Conservation (phyloP, 331 rosid genomes). For the Phaseolus coccineus region DNA sequence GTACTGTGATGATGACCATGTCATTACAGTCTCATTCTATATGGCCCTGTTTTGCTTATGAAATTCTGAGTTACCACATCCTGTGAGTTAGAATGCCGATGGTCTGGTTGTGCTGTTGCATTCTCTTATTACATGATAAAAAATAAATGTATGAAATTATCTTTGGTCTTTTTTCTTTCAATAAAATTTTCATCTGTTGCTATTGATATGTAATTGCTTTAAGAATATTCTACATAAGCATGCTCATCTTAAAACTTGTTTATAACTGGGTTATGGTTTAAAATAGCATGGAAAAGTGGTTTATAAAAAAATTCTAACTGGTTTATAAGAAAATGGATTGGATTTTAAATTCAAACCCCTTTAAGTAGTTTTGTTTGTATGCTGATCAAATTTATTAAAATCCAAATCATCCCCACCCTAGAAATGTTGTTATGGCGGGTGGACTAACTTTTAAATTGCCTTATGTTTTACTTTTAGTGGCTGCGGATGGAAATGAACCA, state of each 20-base stretch:
- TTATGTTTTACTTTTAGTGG: conserved; percentile 66
- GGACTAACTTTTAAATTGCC: conserved; percentile 41
- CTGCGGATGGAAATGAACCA: conserved; percentile 88
- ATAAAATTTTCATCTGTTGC: background rate
- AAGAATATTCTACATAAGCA: background rate
- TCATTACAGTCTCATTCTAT: background rate
- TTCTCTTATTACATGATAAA: too few species aligned
- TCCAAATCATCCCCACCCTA: background rate
- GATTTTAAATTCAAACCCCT: background rate
- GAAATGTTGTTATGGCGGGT: conserved; percentile 26
- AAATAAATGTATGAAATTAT: too few species aligned
- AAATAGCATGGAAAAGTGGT: too few species aligned
- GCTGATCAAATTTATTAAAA: background rate
- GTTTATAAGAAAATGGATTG: background rate
- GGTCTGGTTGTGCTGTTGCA: too few species aligned
- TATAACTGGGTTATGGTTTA: too few species aligned
- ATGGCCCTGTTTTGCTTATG: too few species aligned
- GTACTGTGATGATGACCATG: background rate
- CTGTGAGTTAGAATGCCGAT: too few species aligned
- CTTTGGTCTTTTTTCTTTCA: background rate
- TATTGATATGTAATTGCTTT: background rate
- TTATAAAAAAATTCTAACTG: too few species aligned
- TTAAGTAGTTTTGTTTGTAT: background rate
- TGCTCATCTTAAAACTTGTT: background rate
- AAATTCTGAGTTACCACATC: background rate